Evolutionary conservation across 192 early-diverging fungal genomes (phyloP).

Genomic region (Umbelopsis sp.): DNA sequence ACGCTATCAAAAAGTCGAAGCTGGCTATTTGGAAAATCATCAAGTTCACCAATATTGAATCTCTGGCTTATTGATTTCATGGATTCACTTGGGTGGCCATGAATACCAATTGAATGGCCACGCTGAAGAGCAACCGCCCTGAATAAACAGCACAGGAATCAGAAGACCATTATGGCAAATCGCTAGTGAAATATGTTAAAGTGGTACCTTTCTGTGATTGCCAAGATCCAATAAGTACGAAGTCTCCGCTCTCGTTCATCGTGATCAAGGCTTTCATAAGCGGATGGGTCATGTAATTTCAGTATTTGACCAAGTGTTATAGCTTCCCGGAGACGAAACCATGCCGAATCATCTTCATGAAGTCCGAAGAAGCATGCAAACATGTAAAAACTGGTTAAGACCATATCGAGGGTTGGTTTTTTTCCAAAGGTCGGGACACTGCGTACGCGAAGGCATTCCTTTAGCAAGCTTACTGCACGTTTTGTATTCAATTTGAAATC

Average conservation of each 20-base stretch:
- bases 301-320: conserved; percentile 1
- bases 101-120: conserved; percentile 16
- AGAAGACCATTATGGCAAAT: not conserved
- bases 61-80: conserved; percentile 3
- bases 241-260: conserved; percentile 17
- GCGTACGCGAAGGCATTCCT: conserved; percentile 5
- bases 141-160: not conserved
- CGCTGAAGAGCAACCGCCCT: conserved; percentile 12
- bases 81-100: conserved; percentile 2
- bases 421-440: not conserved
- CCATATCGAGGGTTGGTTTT: not conserved
- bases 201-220: conserved; percentile 16
- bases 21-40: conserved; percentile 7
- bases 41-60: conserved; percentile 18
- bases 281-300: not conserved
- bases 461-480: not conserved
- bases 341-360: not conserved
- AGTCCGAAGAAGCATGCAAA: not conserved
- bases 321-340: conserved; percentile 15
- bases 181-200: not conserved
- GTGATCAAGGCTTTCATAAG: not conserved
- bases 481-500: not conserved
- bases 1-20: conserved; percentile 13
- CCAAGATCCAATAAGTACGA: conserved; percentile 4
- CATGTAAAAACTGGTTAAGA: conserved; percentile 12